These are phyloP conservation scores for Tanacetum coccineum DNA, from an alignment of 129 eudicot species.

Conservation along the genomic window DNA sequence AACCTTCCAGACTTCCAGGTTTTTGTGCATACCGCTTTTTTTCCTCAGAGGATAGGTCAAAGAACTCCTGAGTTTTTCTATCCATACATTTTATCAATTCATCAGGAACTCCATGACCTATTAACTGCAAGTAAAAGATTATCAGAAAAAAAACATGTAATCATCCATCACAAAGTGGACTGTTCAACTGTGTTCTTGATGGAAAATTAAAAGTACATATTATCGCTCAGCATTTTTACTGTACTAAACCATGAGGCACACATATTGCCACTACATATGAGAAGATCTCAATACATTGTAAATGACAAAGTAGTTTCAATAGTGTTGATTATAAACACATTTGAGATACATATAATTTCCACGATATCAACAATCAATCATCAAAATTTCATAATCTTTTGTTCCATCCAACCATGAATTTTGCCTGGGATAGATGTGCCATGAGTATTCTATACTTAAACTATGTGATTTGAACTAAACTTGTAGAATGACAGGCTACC, in stretches of 20 bases:
- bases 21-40: conserved; percentile 32
- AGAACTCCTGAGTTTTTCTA: conserved; percentile 27
- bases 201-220: background rate
- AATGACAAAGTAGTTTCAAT: background rate
- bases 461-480: too few species aligned
- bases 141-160: background rate
- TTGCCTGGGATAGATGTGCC: background rate
- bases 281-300: background rate
- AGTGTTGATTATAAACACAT: too few species aligned
- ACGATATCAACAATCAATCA: too few species aligned
- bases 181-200: conserved; percentile 1
- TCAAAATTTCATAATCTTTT: too few species aligned
- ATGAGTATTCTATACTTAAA: background rate
- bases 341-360: too few species aligned
- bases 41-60: conserved; percentile 27
- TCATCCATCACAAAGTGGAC: conserved; percentile 12
- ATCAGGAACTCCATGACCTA: conserved; percentile 26
- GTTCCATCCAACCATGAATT: background rate
- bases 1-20: conserved; percentile 42
- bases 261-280: background rate
- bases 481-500: too few species aligned
- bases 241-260: too few species aligned
- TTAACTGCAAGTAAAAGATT: conserved; percentile 22
- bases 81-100: conserved; percentile 28
- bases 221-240: background rate